Evolutionary conservation across 2,329 filamentous ascomycete species (phyloP).

Genomic region (Hymenoscyphus repandus): DNA sequence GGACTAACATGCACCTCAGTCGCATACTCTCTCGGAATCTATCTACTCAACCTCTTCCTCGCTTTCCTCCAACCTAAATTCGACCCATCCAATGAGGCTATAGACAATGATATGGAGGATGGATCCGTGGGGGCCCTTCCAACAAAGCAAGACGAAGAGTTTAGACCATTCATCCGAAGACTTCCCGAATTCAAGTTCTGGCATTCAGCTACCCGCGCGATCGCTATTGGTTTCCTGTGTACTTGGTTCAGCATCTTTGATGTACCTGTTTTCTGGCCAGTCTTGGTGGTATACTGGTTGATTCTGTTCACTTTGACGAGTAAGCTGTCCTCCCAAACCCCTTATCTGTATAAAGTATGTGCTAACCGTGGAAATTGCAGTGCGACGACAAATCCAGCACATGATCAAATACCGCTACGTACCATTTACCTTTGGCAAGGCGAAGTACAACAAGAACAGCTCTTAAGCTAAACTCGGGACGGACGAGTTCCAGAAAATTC

Average conservation of each 20-base stretch:
- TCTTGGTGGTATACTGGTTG: constrained; percentile 97
- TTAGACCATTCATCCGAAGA: constrained; percentile 91
- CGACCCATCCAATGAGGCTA: constrained; percentile 85
- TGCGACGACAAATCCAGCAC: constrained; percentile 99
- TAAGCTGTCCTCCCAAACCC: constrained; percentile 43
- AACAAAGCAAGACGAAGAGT: constrained; percentile 95
- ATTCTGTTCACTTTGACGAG: constrained; percentile 94
- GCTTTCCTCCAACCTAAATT: constrained; percentile 98
- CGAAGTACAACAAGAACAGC: constrained; percentile 66
- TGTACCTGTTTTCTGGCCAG: constrained; percentile 97
- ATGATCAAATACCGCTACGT: constrained; percentile 99
- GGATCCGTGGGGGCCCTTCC: constrained; percentile 77
- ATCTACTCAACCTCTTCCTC: constrained; percentile 97
- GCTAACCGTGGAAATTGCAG: constrained; percentile 40
- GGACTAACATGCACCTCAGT: constrained; percentile 47
- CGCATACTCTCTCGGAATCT: constrained; percentile 95
- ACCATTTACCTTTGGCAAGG: constrained; percentile 87
- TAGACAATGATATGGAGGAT: constrained; percentile 95
- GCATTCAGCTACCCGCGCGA: constrained; percentile 88
- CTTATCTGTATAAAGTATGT: neutral
- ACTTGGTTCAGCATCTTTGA: constrained; percentile 94
- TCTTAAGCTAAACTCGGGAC: constrained; percentile 17
- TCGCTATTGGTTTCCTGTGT: constrained; percentile 78
- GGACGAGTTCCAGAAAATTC: neutral
- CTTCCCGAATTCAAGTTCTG: constrained; percentile 99